A percentile compares a stretch with the other conserved stretches of the same genome.
phyloP scores from a whole-genome alignment of 805 yeast genomes.

The Pichia manshurica region DNA sequence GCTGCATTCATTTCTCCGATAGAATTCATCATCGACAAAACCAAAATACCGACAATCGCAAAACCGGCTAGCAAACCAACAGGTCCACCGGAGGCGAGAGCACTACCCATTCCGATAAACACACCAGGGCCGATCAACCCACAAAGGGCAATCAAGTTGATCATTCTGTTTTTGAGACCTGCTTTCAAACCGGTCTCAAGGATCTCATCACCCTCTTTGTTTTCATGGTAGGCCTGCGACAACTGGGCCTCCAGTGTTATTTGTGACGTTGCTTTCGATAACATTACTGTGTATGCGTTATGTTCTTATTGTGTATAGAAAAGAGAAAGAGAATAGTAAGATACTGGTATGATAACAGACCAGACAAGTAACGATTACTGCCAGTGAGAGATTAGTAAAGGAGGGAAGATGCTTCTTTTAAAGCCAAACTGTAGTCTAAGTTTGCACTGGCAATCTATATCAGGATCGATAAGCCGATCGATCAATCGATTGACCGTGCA shows the following conservation, averaged over 20 bases:
- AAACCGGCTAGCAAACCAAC: slow-evolving; percentile 47
- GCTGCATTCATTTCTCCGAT: slow-evolving; percentile 52
- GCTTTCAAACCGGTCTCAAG: slow-evolving; percentile 17
- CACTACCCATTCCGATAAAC: slow-evolving; percentile 44
- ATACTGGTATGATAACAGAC: not conserved
- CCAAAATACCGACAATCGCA: slow-evolving; percentile 46
- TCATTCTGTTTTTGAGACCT: slow-evolving; percentile 20
- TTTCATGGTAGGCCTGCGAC: slow-evolving; percentile 14
- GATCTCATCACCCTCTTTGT: slow-evolving; percentile 16
- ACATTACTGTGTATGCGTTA: not conserved
- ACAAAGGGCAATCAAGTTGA: slow-evolving; percentile 25
- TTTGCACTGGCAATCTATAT: no score
- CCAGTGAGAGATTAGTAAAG: no score
- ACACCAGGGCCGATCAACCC: slow-evolving; percentile 61
- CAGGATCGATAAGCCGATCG: no score
- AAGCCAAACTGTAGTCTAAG: no score
- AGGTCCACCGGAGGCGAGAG: slow-evolving; percentile 46
- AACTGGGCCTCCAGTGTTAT: slow-evolving; percentile 12
- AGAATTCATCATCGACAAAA: slow-evolving; percentile 48
- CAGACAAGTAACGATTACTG: no score
- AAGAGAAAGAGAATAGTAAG: not conserved
- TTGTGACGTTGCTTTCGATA: slow-evolving; percentile 5
- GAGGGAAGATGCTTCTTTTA: no score
- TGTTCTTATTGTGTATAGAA: not conserved
- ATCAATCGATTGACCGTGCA: no score